Conservation (phyloP, 331 rosid genomes). For the Ulmus americana region DNA sequence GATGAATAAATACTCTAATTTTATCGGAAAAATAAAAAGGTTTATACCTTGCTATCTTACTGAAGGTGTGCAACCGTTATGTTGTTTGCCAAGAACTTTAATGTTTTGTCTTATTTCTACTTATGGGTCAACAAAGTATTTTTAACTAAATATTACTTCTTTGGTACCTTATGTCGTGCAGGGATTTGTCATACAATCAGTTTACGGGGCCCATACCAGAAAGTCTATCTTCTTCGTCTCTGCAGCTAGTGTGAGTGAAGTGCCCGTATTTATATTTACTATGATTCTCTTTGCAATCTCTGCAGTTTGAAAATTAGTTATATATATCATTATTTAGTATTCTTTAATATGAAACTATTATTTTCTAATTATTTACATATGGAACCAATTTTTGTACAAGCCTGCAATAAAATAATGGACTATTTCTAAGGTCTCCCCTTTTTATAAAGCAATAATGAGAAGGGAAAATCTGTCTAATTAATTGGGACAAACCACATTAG, state of each 20-base stretch:
- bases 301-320: not conserved
- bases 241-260: conserved; percentile 78
- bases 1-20: no score
- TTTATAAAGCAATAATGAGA: not conserved
- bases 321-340: not conserved
- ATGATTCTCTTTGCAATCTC: not conserved
- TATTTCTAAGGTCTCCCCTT: not conserved
- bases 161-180: conserved; percentile 12
- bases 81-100: no score
- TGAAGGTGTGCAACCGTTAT: no score
- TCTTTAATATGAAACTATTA: not conserved
- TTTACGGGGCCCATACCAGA: conserved; percentile 81
- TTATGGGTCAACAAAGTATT: not conserved
- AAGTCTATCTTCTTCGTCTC: conserved; percentile 56
- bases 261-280: conserved; percentile 12
- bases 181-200: conserved; percentile 88
- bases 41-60: no score
- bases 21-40: no score
- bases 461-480: not conserved
- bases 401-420: not conserved
- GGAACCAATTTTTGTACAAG: not conserved
- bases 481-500: not conserved
- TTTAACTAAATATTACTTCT: not conserved
- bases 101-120: not conserved
- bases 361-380: not conserved